Base-by-base conservation (phyloP, 805 yeast species). In the Kluyveromyces wickerhamii region DNA sequence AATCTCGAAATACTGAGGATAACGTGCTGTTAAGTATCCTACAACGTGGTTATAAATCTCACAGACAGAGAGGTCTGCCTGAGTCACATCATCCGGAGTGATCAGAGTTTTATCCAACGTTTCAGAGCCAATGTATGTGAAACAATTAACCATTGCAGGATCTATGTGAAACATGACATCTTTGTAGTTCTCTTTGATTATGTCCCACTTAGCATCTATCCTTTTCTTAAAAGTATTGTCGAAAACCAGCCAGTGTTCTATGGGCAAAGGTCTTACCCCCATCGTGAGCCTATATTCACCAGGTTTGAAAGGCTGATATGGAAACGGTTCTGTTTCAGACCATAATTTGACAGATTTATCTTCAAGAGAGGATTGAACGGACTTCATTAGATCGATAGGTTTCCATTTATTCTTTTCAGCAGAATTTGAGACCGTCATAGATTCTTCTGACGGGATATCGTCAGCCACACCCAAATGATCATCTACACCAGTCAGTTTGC, bases 251-350 rank as follows among this genome's bases (percentile, higher is more conserved):
- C 79, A 72, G 25, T 79, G 78, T 27, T 68, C 65, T 2, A 75
- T 52, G 22, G 63, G 55, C 27, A 66, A 48, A 48, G 67, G 62
- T 39, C 66, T 61, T 33, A 79, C 65, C 1, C 79, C 81, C 79
- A 81, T 71, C 3, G 79, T 78, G 55, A 80, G 57, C 41, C 67
- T 69, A 45, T 78, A 76, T 30, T 62, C 70, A 11, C 74, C 79
- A 29, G 71, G 65, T 49, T 73, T 76, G 61, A 77, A 79, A 1
- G 85, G 86, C 31, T 75, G 58, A 43, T 66, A 72, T 14, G 61
- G 61, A 29, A 54, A 48, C 0, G 79, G 79, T 29, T 60, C 53
- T 5, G 56, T 52, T 4, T 44, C 41, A 10, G 54, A 37, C 75
- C 79, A 77, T 7, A 36, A 32, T 18, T 19, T 38, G 16, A 37